Conservation (phyloP, 2,329 filamentous ascomycete species). For the Aureobasidium sp. region DNA sequence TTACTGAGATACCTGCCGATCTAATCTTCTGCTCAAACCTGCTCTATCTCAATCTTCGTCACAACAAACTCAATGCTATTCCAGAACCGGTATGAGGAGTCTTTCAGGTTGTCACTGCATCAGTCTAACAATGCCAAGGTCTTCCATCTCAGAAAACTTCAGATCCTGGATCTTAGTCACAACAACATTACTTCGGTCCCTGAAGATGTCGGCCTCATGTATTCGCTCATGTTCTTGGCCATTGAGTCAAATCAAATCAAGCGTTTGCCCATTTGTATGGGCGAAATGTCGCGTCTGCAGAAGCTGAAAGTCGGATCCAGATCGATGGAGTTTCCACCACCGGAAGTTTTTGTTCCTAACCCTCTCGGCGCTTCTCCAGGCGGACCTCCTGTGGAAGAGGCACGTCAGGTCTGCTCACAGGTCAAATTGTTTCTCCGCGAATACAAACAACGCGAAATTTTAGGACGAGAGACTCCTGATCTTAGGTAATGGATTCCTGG, state of each 20-base stretch:
- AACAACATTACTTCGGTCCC: constrained; percentile 77
- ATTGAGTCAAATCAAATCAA: constrained; percentile 82
- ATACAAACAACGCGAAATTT: constrained; percentile 21
- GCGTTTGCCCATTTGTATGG: constrained; percentile 73
- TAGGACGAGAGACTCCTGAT: constrained; percentile 25
- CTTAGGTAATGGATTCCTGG: not conserved
- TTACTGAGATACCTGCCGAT: constrained; percentile 60
- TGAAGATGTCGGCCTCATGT: constrained; percentile 69
- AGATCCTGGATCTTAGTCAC: constrained; percentile 86
- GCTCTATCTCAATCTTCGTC: constrained; percentile 72
- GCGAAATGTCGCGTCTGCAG: constrained; percentile 83
- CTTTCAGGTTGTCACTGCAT: not conserved
- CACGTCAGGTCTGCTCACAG: constrained; percentile 51
- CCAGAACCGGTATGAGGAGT: constrained; percentile 52
- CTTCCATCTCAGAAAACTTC: constrained; percentile 75
- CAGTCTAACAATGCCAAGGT: constrained; percentile 50
- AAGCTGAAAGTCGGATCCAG: constrained; percentile 88
- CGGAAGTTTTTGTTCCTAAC: constrained; percentile 36
- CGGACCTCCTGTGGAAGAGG: constrained; percentile 33
- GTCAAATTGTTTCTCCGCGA: constrained; percentile 52
- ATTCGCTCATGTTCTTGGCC: constrained; percentile 81
- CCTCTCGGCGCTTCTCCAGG: constrained; percentile 28
- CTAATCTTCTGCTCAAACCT: constrained; percentile 71
- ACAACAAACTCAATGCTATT: constrained; percentile 65
- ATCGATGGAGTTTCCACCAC: constrained; percentile 68